Evolutionary conservation across 2,329 filamentous ascomycete species (phyloP).

Genomic region (Diaporthe citrichinensis): DNA sequence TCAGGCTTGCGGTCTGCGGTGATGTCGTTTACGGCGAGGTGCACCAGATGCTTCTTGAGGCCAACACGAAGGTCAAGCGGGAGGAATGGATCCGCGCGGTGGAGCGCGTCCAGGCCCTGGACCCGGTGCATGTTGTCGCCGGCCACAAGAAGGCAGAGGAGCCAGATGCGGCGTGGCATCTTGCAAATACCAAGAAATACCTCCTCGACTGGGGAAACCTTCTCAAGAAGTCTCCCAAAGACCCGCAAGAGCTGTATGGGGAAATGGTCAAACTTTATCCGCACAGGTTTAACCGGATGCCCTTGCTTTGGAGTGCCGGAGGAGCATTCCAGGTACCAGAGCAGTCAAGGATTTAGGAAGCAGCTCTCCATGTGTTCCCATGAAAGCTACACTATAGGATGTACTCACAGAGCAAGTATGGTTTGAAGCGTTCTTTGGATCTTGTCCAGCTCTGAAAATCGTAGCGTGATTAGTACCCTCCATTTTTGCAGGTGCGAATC

Average conservation of each 20-base stretch:
- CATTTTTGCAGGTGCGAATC: too few species aligned
- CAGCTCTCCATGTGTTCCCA: not conserved
- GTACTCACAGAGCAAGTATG: not conserved
- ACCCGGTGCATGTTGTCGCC: not conserved
- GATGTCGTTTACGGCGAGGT: conserved; percentile 20
- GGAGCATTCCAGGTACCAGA: conserved; percentile 5
- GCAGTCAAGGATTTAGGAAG: not conserved
- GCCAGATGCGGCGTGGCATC: not conserved
- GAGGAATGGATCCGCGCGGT: conserved; percentile 2
- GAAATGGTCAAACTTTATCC: conserved; percentile 13
- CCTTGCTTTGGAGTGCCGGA: not conserved
- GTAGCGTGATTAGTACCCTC: too few species aligned
- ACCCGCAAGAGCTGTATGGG: conserved; percentile 4
- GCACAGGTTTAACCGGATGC: conserved; percentile 7
- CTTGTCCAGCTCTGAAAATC: too few species aligned
- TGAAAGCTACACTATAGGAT: not conserved
- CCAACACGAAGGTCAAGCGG: conserved; percentile 9
- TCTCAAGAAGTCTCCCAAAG: not conserved
- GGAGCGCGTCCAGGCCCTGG: conserved; percentile 12
- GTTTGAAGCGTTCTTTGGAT: not conserved
- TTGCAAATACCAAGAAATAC: not conserved
- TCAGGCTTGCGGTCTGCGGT: conserved; percentile 3
- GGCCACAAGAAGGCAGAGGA: conserved; percentile 12
- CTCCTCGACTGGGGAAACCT: not conserved
- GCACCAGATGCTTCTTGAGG: conserved; percentile 10